A percentile compares a stretch with the other conserved stretches of the same genome.
phyloP scores from a whole-genome alignment of 345 rosid species.

The Linum usitatissimum region DNA sequence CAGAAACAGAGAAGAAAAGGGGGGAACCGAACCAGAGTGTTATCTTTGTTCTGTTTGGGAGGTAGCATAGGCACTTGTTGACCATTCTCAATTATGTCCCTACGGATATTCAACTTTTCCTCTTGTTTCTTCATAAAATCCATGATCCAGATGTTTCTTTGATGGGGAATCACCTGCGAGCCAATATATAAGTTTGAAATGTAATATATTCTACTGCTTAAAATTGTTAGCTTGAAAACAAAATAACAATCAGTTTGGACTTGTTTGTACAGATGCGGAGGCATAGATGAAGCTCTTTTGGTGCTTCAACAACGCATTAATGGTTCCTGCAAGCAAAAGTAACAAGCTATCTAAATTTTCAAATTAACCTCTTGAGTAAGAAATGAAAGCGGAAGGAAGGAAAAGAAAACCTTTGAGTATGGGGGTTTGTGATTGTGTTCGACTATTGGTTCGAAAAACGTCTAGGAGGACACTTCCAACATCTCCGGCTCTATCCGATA shows the following conservation, averaged over 20 bases:
- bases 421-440: no score
- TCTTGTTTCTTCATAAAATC: conserved; percentile 14
- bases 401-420: no score
- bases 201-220: background rate
- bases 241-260: background rate
- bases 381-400: no score
- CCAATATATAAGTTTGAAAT: background rate
- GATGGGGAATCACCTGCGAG: conserved; percentile 7
- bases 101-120: conserved; percentile 17
- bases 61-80: conserved; percentile 5
- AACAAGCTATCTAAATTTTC: no score
- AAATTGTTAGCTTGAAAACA: background rate
- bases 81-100: conserved; percentile 19
- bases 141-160: background rate
- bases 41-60: conserved; percentile 13
- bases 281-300: background rate
- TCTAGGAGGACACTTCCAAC: no score
- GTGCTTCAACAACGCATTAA: background rate
- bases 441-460: no score
- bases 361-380: no score
- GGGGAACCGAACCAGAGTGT: conserved; percentile 16
- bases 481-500: no score
- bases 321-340: background rate
- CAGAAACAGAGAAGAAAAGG: no score
- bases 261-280: background rate